These are phyloP conservation scores for Solanum hybrid DNA, from an alignment of 305 asterid species.

Conservation along the genomic window DNA sequence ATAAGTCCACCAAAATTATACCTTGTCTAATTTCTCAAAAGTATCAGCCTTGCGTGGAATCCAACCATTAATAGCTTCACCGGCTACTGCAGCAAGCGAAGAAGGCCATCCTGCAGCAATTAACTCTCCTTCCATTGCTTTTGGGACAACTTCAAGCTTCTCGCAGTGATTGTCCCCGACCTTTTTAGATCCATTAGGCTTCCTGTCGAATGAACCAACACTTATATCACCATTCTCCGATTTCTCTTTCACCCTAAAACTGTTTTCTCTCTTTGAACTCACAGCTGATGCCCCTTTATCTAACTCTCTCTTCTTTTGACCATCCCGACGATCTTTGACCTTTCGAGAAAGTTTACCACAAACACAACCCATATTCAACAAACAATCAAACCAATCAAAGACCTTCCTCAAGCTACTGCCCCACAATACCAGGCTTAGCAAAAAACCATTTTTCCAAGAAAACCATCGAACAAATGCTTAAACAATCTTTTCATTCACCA, in stretches of 20 bases:
- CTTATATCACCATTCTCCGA: constrained; percentile 37
- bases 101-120: constrained; percentile 27
- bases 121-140: constrained; percentile 69
- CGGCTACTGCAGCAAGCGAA: constrained; percentile 18
- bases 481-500: background rate
- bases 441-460: constrained; percentile 7
- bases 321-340: constrained; percentile 36
- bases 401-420: background rate
- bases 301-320: constrained; percentile 57
- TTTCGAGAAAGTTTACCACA: constrained; percentile 66
- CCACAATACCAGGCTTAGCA: constrained; percentile 11
- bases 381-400: constrained; percentile 14
- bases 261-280: constrained; percentile 51
- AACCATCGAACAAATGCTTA: constrained; percentile 11
- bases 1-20: background rate
- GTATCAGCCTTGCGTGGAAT: constrained; percentile 14
- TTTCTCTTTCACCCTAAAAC: constrained; percentile 47
- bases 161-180: constrained; percentile 66
- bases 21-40: constrained; percentile 19
- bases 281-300: constrained; percentile 40
- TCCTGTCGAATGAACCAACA: constrained; percentile 52
- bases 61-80: constrained; percentile 26
- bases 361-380: constrained; percentile 67
- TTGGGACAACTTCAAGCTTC: constrained; percentile 41
- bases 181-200: constrained; percentile 51